phyloP scores from a whole-genome alignment of 805 yeast species.

The Henningerozyma blattae region DNA sequence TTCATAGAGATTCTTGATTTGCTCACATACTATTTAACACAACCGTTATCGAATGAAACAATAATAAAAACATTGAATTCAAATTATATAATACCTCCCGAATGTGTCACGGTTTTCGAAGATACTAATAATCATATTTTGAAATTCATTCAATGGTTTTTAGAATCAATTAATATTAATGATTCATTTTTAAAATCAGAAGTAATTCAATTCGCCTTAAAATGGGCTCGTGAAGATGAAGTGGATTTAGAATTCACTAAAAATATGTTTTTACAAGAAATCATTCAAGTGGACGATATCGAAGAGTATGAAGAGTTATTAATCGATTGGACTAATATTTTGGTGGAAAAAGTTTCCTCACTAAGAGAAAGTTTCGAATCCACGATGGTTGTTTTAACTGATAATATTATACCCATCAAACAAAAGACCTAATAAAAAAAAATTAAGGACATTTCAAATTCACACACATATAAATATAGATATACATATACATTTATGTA shows the following conservation, averaged over 20 bases:
- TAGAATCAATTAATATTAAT: conserved; percentile 16
- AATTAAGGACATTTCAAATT: too few relatives aligned
- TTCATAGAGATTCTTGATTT: conserved; percentile 21
- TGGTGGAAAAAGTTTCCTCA: background rate
- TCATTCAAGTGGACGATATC: conserved; percentile 13
- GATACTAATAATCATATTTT: conserved; percentile 23
- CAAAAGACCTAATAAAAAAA: too few relatives aligned
- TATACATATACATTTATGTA: too few relatives aligned
- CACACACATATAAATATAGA: too few relatives aligned
- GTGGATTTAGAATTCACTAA: conserved; percentile 17
- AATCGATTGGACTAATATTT: background rate
- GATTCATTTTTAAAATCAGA: conserved; percentile 14
- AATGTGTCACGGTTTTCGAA: conserved; percentile 15
- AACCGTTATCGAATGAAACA: conserved; percentile 23
- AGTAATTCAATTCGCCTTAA: conserved; percentile 20
- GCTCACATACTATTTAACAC: conserved; percentile 21
- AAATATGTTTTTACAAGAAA: conserved; percentile 23
- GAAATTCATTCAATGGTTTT: conserved; percentile 26
- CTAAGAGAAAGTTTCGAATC: conserved; percentile 1
- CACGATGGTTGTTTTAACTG: background rate
- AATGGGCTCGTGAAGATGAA: conserved; percentile 23
- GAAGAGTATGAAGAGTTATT: conserved; percentile 11
- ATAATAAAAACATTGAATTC: conserved; percentile 23
- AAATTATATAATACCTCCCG: conserved; percentile 13
- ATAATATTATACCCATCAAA: background rate